These are phyloP conservation scores for Globomyces sp. DNA, from an alignment of 371 early-diverging fungal species.

Conservation along the genomic window DNA sequence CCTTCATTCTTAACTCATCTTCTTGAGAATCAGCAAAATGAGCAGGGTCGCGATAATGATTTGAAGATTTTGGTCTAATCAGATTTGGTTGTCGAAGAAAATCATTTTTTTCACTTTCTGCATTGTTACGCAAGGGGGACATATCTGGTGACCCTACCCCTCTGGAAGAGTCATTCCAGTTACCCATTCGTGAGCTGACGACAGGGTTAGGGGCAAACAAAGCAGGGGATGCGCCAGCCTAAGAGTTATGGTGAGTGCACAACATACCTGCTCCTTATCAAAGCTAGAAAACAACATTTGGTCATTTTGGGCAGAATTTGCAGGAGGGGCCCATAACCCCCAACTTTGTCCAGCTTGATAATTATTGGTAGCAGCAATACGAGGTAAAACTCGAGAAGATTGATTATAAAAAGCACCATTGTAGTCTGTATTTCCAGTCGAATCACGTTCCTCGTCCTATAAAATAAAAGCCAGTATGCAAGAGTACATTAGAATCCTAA, in stretches of 20 bases:
- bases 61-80: neutral
- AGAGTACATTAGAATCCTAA: neutral
- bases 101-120: neutral
- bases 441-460: constrained; percentile 27
- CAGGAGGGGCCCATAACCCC: constrained; percentile 47
- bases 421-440: constrained; percentile 47
- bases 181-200: constrained; percentile 53
- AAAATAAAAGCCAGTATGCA: constrained; percentile 17
- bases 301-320: constrained; percentile 21
- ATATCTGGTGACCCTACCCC: neutral
- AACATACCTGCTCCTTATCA: constrained; percentile 23
- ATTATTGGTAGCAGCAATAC: constrained; percentile 48
- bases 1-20: constrained; percentile 37
- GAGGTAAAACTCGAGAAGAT: constrained; percentile 47
- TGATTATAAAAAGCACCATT: constrained; percentile 48
- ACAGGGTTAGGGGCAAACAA: constrained; percentile 85
- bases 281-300: constrained; percentile 26
- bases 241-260: constrained; percentile 17
- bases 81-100: neutral
- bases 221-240: constrained; percentile 35
- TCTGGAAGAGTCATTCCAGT: constrained; percentile 25
- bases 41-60: neutral
- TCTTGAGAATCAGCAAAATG: constrained; percentile 18
- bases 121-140: neutral
- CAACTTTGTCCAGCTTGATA: constrained; percentile 49